Conservation (phyloP, 2,329 filamentous ascomycete species). For the Botrytis deweyae region DNA sequence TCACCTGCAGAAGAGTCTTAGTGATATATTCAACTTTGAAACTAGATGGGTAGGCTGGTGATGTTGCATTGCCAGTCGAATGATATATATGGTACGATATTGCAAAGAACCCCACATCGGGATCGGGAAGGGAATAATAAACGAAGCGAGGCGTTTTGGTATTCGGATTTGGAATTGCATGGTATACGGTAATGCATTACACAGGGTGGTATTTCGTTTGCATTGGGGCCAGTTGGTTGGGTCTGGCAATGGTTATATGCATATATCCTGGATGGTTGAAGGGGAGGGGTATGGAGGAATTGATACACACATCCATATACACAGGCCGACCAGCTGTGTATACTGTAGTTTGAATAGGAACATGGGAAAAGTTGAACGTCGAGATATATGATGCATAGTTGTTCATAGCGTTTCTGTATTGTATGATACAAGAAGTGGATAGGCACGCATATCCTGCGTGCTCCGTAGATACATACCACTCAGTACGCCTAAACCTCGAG, state of each 20-base stretch:
- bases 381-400: not conserved
- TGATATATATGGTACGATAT: not conserved
- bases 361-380: not conserved
- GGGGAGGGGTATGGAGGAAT: not conserved
- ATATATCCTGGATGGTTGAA: constrained; percentile 1
- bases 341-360: not conserved
- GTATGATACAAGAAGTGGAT: not conserved
- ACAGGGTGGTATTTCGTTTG: not conserved
- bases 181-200: not conserved
- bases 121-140: not conserved
- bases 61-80: not conserved
- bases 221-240: not conserved
- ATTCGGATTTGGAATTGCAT: not conserved
- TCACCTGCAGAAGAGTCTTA: not conserved
- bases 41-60: not conserved
- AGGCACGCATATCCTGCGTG: not conserved
- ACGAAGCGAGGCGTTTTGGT: not conserved
- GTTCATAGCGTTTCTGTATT: not conserved
- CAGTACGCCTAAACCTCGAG: not conserved
- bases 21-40: not conserved
- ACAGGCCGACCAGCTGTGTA: not conserved
- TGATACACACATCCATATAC: not conserved
- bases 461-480: not conserved
- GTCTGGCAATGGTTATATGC: not conserved
- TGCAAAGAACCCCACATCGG: not conserved